Evolutionary conservation across 1,284 basidiomycete genomes (phyloP).

Genomic region (Heliocybe sulcata): DNA sequence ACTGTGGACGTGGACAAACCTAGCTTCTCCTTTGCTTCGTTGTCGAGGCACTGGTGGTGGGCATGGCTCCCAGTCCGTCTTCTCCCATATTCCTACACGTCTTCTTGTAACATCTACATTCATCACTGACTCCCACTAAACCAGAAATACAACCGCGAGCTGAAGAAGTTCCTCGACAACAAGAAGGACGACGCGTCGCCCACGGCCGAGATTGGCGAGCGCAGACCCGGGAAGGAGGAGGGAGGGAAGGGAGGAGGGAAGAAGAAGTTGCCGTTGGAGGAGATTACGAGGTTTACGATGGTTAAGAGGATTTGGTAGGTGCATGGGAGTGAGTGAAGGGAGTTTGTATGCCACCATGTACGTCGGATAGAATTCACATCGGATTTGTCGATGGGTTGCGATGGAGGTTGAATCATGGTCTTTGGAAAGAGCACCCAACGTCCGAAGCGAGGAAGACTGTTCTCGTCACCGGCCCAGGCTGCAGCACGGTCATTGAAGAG

Average conservation of each 20-base stretch:
- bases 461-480: no score
- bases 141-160: constrained; percentile 74
- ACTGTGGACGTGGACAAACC: not conserved
- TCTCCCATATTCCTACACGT: no score
- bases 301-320: constrained; percentile 83
- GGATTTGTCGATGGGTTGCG: not conserved
- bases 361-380: not conserved
- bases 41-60: no score
- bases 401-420: not conserved
- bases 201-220: constrained; percentile 68
- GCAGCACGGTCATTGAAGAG: no score
- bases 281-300: constrained; percentile 90
- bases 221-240: constrained; percentile 20
- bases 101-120: not conserved
- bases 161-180: constrained; percentile 67
- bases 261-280: constrained; percentile 67
- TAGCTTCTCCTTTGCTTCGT: not conserved
- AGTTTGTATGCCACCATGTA: not conserved
- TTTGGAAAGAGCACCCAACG: no score
- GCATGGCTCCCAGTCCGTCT: no score
- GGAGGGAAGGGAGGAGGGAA: constrained; percentile 29
- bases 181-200: constrained; percentile 59
- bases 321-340: constrained; percentile 3
- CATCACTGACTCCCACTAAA: not conserved
- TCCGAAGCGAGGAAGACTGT: no score